Base-by-base conservation (phyloP, 768 basidiomycete genomes). In the Tephrocybe sp. region DNA sequence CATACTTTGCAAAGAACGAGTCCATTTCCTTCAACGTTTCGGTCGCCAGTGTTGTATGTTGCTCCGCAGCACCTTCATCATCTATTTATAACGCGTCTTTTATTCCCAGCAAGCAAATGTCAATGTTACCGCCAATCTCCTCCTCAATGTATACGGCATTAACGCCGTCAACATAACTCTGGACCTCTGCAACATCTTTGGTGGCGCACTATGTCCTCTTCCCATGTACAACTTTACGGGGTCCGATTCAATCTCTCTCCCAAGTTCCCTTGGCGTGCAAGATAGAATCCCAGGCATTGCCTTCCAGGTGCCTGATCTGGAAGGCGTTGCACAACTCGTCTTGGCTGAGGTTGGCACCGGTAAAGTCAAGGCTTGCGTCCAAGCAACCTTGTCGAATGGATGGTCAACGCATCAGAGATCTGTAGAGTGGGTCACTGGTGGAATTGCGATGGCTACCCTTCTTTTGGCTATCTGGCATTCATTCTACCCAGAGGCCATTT, bases 361-460 rank as follows among this genome's bases (percentile, higher is more conserved):
- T 42, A 65, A 81, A 7, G 75, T 90, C 55, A 90, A 86, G 47
- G 92, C 93, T 0, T 99, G 96, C 61, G 79, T 99, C 7, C 93
- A 95, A 67, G 83, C 93, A 15, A 95, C 93, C 2, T 73, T 98
- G 10, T 86, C 91, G 15, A 99, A 99, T 64, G 95, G 95, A 9
- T 86, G 86, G 80, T 90, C 93, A 1, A 79, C 84, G 1, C 83
- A 81, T 53, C 90, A 90, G 64, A 65, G 72, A 10, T 81, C 81
- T 12, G 94, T 93, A 11, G 79, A 84, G 58, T 96, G 91, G 89
- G 73, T 80, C 1, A 86, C 88, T 7, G 89, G 81, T 20, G 84
- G 75, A 17, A 67, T 91, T 45, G 72, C 81, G 6, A 63, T 92
- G n/a, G 73, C 81, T 32, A 73, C 90, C 26, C 72, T 81, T 32